phyloP scores from a whole-genome alignment of 371 early-diverging fungal genomes.

The Mucor lusitanicus region DNA sequence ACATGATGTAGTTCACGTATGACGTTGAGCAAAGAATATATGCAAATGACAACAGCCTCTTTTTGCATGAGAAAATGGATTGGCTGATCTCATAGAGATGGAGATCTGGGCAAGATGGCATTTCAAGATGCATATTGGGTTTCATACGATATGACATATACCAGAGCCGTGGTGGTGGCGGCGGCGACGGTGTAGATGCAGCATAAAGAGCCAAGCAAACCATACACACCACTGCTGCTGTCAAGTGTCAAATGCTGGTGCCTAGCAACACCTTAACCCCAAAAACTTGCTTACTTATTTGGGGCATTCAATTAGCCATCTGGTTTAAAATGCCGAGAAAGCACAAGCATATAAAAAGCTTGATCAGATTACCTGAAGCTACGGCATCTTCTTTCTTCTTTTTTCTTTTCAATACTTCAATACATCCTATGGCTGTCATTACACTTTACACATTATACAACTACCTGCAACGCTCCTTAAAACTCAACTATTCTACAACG shows the following conservation, averaged over 20 bases:
- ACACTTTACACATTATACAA: conserved; percentile 16
- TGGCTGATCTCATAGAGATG: background rate
- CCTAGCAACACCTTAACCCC: background rate
- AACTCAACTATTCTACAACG: conserved; percentile 4
- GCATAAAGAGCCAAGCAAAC: background rate
- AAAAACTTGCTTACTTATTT: conserved; percentile 3
- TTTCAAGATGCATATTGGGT: too few species aligned
- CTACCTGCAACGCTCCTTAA: conserved; percentile 17
- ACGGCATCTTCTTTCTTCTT: background rate
- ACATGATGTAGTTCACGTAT: background rate
- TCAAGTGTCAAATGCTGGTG: background rate
- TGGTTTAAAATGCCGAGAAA: conserved; percentile 2
- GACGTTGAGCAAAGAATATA: background rate
- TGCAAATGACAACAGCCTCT: background rate
- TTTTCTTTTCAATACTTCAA: background rate
- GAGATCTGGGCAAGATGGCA: too few species aligned
- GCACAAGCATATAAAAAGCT: background rate
- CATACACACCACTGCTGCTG: background rate
- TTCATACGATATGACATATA: too few species aligned
- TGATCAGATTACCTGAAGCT: background rate
- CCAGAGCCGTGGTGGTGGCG: too few species aligned
- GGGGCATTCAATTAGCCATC: background rate
- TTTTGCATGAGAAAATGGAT: background rate
- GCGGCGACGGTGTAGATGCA: too few species aligned
- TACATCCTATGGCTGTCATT: conserved; percentile 11